Evolutionary conservation across 1,139 yeast species (phyloP), one percentile per base, ranked within the genome.

Genomic region (Saccharomyces hybrid): DNA sequence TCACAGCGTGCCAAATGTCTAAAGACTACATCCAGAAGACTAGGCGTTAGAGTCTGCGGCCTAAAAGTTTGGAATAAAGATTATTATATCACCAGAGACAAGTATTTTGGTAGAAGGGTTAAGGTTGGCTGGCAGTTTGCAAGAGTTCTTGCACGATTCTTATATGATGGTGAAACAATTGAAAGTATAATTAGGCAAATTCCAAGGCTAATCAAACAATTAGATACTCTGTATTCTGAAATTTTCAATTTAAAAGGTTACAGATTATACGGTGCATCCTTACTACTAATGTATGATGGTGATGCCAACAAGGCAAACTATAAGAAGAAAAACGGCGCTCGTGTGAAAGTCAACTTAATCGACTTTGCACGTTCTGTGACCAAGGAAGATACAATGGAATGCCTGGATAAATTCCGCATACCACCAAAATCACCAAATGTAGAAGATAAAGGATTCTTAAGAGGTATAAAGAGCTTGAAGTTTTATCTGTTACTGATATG

Each of bases 301-400:
- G 63, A 66, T 12, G 68, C 62, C 1, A 55, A 58, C n/a, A 55
- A 54, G 34, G 34, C 34, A 31, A 31, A 31, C 34, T 31, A 31
- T 38, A 62, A 59, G 42, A 54, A 60, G 14, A 59, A 56, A 42
- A 58, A 58, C 32, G 56, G 62, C n/a, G 58, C 63, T 46, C 56
- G 60, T 32, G 69, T 83, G 69, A 69, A 78, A 57, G 82, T 93
- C 19, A 81, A 90, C 59, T 79, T 95, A 57, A 93, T 95, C 61
- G 99, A 95, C 73, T 95, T 95, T 76, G 98, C 98, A 1, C 96
- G 93, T 66, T 87, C 96, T 64, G 86, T 89, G 26, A 86, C 91
- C n/a, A 82, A 83, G 4, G 86, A 81, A 44, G 83, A 81, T 60
- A 62, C 77, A 3, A 68, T 71, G 2, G 64, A 65, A 47, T 73